These are phyloP conservation scores for Narthecium ossifragum DNA, from an alignment of 106 monocot genomes.

Conservation along the genomic window DNA sequence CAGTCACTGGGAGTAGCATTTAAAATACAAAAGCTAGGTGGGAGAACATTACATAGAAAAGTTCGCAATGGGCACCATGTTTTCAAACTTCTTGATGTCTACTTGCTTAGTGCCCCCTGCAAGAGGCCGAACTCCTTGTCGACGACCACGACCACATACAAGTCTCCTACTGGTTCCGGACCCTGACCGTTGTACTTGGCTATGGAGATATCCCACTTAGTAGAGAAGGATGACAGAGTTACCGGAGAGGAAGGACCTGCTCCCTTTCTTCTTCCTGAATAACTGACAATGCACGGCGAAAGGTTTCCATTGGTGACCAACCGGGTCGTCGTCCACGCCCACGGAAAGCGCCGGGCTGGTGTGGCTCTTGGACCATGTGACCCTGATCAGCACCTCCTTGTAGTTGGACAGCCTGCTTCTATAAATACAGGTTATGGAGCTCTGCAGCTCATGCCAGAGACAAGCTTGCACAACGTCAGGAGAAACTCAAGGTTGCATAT, in stretches of 20 bases:
- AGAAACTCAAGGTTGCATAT: slow-evolving; percentile 68
- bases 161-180: background rate
- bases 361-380: background rate
- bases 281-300: background rate
- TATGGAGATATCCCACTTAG: slow-evolving; percentile 7
- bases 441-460: slow-evolving; percentile 85
- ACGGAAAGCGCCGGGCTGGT: background rate
- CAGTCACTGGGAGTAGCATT: no score
- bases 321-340: background rate
- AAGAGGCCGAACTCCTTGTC: background rate
- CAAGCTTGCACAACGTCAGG: slow-evolving; percentile 75
- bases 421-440: background rate
- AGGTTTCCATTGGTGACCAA: no score
- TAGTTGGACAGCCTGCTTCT: background rate
- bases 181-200: background rate
- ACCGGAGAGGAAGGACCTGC: background rate
- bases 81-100: background rate
- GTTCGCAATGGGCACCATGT: no score
- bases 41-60: no score
- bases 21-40: no score
- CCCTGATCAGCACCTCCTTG: background rate
- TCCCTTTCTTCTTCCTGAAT: slow-evolving; percentile 2
- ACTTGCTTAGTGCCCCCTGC: background rate
- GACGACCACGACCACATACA: background rate
- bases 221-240: background rate